Evolutionary conservation across 225 moss, liverwort and hornwort species (phyloP), one percentile per base, ranked within the genome.

Genomic region (Takakia lepidozioides): DNA sequence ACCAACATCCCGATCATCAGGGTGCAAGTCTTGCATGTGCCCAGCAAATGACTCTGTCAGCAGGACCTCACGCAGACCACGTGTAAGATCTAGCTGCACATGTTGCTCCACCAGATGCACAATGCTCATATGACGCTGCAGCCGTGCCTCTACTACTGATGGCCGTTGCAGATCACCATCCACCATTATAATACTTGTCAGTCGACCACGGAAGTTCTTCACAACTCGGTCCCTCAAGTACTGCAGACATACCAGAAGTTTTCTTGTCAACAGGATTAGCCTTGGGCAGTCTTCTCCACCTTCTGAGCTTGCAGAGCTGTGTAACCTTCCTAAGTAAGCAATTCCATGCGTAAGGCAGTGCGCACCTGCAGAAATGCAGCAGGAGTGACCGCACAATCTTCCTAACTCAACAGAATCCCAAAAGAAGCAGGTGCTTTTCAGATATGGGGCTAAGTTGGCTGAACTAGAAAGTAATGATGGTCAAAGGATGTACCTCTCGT

Each of bases 111-210:
- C 77, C 21, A 98, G 73, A 64, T 98, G 98, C 49, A 98, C 85
- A 54, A 98, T 98, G 70, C 91, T 78, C 98, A 98, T 98, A 40
- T 98, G 98, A 10, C 98, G 91, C 56, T 85, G 87, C 15, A 98
- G 62, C 7, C 91, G 87, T 11, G 85, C 76, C 64, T 98, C 98
- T 29, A 91, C 73, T 32, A 91, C 72, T 27, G 87, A 83, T 13
- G 87, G 91, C 46, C 98, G 69, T 63, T 80, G 91, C 18, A 98
- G 87, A 51, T 87, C 87, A 43, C 87, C 91, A 44, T 83, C 91
- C 42, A 85, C 74, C 54, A 91, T 61, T 19, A 91, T 83, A 42
- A 91, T 74, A 67, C 83, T 87, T 17, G 61, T 63, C 16, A 98
- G 72, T 40, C 98, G 77, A 8, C 75, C 16, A 13, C 85, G 80